Percentiles rank a stretch among this genome's conserved stretches.
These are phyloP conservation scores for Elymus sibiricus DNA, from an alignment of 176 grass and related monocot genomes.

Conservation along the genomic window DNA sequence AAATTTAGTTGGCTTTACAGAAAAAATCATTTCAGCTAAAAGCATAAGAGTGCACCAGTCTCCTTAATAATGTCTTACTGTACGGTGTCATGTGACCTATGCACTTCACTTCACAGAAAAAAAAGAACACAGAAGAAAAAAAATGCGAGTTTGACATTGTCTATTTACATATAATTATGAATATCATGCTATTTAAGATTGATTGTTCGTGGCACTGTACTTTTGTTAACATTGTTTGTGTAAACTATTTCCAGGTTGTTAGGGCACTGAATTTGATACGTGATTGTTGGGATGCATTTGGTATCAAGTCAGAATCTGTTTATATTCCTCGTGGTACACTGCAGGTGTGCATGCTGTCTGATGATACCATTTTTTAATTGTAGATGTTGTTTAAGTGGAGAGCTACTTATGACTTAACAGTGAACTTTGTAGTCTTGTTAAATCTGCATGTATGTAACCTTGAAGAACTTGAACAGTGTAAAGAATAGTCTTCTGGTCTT, in stretches of 20 bases:
- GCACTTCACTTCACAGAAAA: not conserved
- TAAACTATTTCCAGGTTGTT: conserved; percentile 72
- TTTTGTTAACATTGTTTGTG: conserved; percentile 34
- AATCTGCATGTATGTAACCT: not conserved
- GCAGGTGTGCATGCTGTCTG: conserved; percentile 58
- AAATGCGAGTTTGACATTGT: not conserved
- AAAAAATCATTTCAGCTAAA: not conserved
- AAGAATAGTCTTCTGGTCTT: not conserved
- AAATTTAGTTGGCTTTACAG: not conserved
- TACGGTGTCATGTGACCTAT: not conserved
- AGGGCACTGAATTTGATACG: conserved; percentile 86
- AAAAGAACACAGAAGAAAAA: not conserved
- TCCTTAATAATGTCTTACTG: not conserved
- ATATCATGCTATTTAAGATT: not conserved
- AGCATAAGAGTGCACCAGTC: not conserved
- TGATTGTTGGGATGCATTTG: conserved; percentile 71
- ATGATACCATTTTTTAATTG: conserved; percentile 17
- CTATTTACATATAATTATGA: not conserved
- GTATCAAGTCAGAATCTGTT: conserved; percentile 76
- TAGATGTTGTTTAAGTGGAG: not conserved
- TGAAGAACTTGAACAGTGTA: not conserved
- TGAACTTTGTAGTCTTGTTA: not conserved
- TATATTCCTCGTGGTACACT: conserved; percentile 96
- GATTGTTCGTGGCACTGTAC: not conserved
- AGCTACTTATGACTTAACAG: conserved; percentile 12